Conservation (phyloP, 2,329 filamentous ascomycete species). For the Alternaria rosae region DNA sequence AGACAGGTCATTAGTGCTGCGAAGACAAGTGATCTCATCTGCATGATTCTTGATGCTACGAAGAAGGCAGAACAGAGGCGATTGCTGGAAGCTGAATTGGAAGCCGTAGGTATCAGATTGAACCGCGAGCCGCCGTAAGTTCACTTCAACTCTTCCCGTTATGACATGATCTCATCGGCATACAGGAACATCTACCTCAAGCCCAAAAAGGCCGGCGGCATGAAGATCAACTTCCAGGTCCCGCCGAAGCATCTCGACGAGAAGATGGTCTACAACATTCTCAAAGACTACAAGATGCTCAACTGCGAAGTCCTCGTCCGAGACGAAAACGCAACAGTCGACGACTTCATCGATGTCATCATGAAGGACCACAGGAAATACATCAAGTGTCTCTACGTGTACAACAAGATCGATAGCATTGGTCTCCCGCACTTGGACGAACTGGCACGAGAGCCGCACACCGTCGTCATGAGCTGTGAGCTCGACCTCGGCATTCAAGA, state of each 20-base stretch:
- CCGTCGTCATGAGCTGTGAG: slow-evolving; percentile 97
- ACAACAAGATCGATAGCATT: slow-evolving; percentile 99
- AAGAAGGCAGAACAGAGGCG: slow-evolving; percentile 94
- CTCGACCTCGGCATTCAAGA: slow-evolving; percentile 91
- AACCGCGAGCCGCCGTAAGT: slow-evolving; percentile 85
- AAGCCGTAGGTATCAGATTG: slow-evolving; percentile 91
- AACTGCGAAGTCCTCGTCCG: slow-evolving; percentile 96
- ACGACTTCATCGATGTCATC: slow-evolving; percentile 99
- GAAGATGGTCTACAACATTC: slow-evolving; percentile 97
- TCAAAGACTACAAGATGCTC: slow-evolving; percentile 97
- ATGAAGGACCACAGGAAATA: slow-evolving; percentile 99
- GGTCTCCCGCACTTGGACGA: slow-evolving; percentile 92
- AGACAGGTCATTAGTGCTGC: slow-evolving; percentile 96
- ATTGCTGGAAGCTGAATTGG: slow-evolving; percentile 87
- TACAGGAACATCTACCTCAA: slow-evolving; percentile 95
- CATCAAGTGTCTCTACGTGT: slow-evolving; percentile 92
- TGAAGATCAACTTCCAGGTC: slow-evolving; percentile 96
- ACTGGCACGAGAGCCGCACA: slow-evolving; percentile 89
- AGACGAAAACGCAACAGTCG: slow-evolving; percentile 91
- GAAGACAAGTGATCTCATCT: slow-evolving; percentile 95
- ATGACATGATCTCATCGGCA: background rate
- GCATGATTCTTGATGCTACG: slow-evolving; percentile 97
- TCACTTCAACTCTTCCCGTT: too few relatives aligned
- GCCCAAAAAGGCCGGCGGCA: slow-evolving; percentile 91
- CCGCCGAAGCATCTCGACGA: slow-evolving; percentile 93